phyloP scores from a whole-genome alignment of 2,329 filamentous ascomycete species.

The Phialophora verrucosa region DNA sequence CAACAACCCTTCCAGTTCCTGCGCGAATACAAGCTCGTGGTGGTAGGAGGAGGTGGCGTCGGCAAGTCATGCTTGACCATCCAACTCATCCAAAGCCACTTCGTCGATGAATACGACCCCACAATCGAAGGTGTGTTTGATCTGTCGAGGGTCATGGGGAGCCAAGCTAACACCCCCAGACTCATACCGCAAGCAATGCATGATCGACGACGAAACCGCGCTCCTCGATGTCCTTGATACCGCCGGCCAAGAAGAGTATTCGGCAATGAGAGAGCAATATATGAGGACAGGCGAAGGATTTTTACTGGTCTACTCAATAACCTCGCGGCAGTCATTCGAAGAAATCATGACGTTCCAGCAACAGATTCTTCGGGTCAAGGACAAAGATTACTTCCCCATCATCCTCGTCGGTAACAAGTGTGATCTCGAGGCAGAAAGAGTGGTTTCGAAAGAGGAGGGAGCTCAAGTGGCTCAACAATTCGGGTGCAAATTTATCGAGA shows the following conservation, averaged over 20 bases:
- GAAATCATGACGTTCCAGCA: slow-evolving; percentile 99
- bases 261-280: slow-evolving; percentile 99
- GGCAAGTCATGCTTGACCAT: slow-evolving; percentile 99
- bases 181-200: slow-evolving; percentile 99
- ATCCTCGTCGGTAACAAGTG: slow-evolving; percentile 99
- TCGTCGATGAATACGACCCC: slow-evolving; percentile 99
- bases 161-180: slow-evolving; percentile 61
- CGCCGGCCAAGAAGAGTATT: slow-evolving; percentile 98
- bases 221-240: slow-evolving; percentile 98
- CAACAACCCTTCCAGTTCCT: slow-evolving; percentile 65
- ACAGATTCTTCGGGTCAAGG: slow-evolving; percentile 97
- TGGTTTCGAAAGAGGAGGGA: slow-evolving; percentile 92
- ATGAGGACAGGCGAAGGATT: slow-evolving; percentile 99
- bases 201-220: slow-evolving; percentile 97
- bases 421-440: slow-evolving; percentile 91
- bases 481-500: slow-evolving; percentile 98
- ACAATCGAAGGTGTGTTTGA: slow-evolving; percentile 82
- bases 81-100: slow-evolving; percentile 93
- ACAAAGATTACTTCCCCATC: slow-evolving; percentile 99
- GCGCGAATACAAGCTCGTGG: slow-evolving; percentile 93
- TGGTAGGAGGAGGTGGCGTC: slow-evolving; percentile 96
- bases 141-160: slow-evolving; percentile 1
- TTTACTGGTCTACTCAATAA: slow-evolving; percentile 97
- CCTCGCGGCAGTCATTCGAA: slow-evolving; percentile 94
- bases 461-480: slow-evolving; percentile 84